These are phyloP conservation scores for Hypoxylon sp. DNA, from an alignment of 2,329 filamentous ascomycete species.

Conservation along the genomic window DNA sequence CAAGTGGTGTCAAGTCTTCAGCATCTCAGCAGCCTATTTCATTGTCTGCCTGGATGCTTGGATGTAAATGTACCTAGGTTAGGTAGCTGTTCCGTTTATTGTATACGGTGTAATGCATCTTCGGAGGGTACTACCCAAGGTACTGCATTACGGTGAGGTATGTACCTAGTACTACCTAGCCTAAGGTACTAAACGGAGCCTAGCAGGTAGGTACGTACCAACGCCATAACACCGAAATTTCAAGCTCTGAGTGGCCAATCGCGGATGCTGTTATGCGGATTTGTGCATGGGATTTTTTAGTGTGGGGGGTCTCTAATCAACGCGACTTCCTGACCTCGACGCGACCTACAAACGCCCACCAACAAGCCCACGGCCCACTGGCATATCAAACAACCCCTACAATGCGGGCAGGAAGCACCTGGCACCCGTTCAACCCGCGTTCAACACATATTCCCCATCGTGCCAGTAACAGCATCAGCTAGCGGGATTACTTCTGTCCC, in stretches of 20 bases:
- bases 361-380: neutral
- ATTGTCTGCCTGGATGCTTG: neutral
- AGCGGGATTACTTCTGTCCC: slow-evolving; percentile 4
- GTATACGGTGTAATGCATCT: neutral
- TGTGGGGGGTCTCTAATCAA: slow-evolving; percentile 3
- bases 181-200: neutral
- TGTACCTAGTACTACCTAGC: too few relatives aligned
- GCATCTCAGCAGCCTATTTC: neutral
- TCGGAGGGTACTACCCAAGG: too few relatives aligned
- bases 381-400: neutral
- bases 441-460: neutral
- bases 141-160: neutral
- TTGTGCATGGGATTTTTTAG: neutral
- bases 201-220: neutral
- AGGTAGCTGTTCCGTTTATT: neutral
- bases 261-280: neutral
- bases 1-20: neutral
- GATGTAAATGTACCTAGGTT: too few relatives aligned
- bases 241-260: neutral
- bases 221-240: neutral
- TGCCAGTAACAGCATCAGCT: neutral
- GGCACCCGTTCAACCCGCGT: neutral
- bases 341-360: neutral
- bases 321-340: neutral
- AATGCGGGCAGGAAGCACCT: neutral